Conservation (phyloP, 176 grass and related monocot species). For the Avena insularis region DNA sequence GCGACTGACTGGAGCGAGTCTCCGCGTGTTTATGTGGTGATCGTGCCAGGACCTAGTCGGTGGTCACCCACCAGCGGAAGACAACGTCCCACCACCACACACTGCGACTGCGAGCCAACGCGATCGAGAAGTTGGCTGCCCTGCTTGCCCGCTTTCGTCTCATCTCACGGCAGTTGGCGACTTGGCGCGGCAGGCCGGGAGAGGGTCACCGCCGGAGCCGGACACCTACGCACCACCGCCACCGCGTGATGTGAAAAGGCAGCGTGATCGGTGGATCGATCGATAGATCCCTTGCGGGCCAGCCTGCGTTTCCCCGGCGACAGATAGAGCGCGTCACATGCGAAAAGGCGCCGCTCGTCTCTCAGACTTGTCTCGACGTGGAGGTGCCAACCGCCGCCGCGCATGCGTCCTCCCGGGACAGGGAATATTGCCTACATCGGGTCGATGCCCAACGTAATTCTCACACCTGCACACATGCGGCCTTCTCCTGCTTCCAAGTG, state of each 20-base stretch:
- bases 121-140: neutral
- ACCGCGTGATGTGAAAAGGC: constrained; percentile 17
- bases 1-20: neutral
- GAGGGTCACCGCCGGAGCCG: neutral
- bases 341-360: constrained; percentile 36
- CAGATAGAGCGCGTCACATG: constrained; percentile 10
- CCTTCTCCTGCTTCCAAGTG: neutral
- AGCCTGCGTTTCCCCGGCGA: neutral
- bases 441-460: neutral
- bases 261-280: neutral
- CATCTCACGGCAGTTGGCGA: neutral
- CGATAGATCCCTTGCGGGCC: neutral
- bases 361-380: constrained; percentile 38
- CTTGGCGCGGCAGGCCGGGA: neutral
- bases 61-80: constrained; percentile 5
- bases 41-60: neutral
- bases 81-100: neutral
- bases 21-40: neutral
- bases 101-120: neutral
- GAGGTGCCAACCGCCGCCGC: constrained; percentile 44
- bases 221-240: neutral
- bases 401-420: neutral
- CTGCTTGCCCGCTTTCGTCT: too few relatives aligned
- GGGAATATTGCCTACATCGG: constrained; percentile 1
- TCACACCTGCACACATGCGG: neutral